A percentile compares a stretch with the other conserved stretches of the same genome.
Conservation (phyloP, 225 moss, liverwort and hornwort species). For the Physcomitrellopsis africana region DNA sequence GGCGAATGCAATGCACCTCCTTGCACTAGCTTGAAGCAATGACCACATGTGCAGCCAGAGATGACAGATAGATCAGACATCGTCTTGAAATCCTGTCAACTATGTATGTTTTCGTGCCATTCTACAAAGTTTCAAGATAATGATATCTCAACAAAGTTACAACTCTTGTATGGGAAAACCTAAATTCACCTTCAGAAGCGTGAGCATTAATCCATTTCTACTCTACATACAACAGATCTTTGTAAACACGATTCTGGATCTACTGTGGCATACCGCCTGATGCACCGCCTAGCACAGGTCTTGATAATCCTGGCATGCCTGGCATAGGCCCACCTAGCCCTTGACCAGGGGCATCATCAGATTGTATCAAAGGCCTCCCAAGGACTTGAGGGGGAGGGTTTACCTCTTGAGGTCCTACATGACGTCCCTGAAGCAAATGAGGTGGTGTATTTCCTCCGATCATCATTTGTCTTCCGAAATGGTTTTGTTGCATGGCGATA, state of each 20-base stretch:
- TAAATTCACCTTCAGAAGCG: constrained; percentile 33
- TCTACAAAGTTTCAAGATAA: constrained; percentile 21
- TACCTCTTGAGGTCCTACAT: constrained; percentile 38
- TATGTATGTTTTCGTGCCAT: constrained; percentile 23
- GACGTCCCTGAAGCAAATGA: constrained; percentile 42
- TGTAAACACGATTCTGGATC: constrained; percentile 40
- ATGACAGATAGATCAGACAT: constrained; percentile 43
- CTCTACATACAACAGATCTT: constrained; percentile 38
- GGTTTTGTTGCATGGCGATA: constrained; percentile 48
- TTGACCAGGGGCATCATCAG: constrained; percentile 8
- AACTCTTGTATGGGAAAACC: constrained; percentile 30
- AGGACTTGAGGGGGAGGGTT: constrained; percentile 37
- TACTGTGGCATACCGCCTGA: constrained; percentile 54
- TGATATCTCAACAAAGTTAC: constrained; percentile 26
- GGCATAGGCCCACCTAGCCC: constrained; percentile 34
- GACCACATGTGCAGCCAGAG: constrained; percentile 40
- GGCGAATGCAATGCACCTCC: neutral
- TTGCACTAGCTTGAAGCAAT: constrained; percentile 5
- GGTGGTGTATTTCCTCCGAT: constrained; percentile 40
- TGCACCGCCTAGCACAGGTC: constrained; percentile 49
- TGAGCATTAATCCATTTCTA: constrained; percentile 18
- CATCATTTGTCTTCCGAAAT: constrained; percentile 55
- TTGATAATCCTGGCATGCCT: constrained; percentile 42
- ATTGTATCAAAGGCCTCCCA: constrained; percentile 42
- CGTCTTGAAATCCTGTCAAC: constrained; percentile 46